Conservation (phyloP, 805 yeast species). For the Candida palmyrensis region DNA sequence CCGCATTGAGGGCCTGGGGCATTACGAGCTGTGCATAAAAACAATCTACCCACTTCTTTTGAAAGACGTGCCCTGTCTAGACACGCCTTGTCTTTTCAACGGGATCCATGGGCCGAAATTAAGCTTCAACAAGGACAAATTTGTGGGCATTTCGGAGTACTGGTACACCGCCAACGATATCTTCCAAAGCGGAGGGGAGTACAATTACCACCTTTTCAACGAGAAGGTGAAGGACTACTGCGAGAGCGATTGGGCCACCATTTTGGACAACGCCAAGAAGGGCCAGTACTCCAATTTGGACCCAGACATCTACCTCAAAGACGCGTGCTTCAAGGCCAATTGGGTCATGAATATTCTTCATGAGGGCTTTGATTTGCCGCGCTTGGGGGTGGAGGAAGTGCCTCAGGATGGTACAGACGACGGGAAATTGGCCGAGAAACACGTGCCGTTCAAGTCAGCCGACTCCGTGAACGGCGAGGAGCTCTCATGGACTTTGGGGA, state of each 20-base stretch:
- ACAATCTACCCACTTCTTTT: conserved; percentile 71
- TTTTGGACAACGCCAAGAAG: conserved; percentile 43
- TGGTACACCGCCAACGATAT: conserved; percentile 97
- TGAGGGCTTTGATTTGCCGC: conserved; percentile 88
- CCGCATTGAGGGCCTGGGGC: conserved; percentile 68
- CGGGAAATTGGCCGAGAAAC: conserved; percentile 20
- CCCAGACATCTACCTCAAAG: conserved; percentile 47
- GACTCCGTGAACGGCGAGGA: conserved; percentile 78
- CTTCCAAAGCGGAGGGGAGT: conserved; percentile 83
- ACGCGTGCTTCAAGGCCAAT: conserved; percentile 89
- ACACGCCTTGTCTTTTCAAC: conserved; percentile 87
- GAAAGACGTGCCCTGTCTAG: conserved; percentile 77
- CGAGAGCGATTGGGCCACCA: conserved; percentile 62
- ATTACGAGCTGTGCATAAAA: conserved; percentile 67
- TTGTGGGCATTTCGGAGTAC: conserved; percentile 92
- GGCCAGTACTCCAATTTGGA: conserved; percentile 58
- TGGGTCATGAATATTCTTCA: conserved; percentile 90
- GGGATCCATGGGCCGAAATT: conserved; percentile 93
- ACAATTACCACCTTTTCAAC: conserved; percentile 68
- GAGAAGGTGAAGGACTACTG: conserved; percentile 68
- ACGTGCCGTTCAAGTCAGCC: conserved; percentile 76
- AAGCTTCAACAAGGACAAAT: conserved; percentile 72
- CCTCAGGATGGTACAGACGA: conserved; percentile 12
- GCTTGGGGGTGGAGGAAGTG: conserved; percentile 49
- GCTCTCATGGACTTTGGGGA: conserved; percentile 93